A percentile compares a stretch with the other conserved stretches of the same genome.
These are phyloP conservation scores for Cucumis sativus DNA, from an alignment of 306 rosid species.

Conservation along the genomic window Cucumber_9930_V3 NC_026658.2:1851001-1851500, in stretches of 20 bases:
- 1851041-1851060: constrained; percentile 20
- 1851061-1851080: constrained; percentile 23
- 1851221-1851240: constrained; percentile 9
- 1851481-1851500: not conserved
- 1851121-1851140: not conserved
- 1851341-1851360: constrained; percentile 10
- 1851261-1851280: constrained; percentile 52
- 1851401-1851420: not conserved
- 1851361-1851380: constrained; percentile 7
- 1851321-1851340: constrained; percentile 60
- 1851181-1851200: not conserved
- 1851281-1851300: constrained; percentile 62
- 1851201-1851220: not conserved
- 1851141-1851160: not conserved
- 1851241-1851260: constrained; percentile 25
- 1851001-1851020: constrained; percentile 58
- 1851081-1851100: constrained; percentile 6
- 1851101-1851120: not conserved
- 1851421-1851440: not conserved
- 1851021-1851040: constrained; percentile 27
- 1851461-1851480: not conserved
- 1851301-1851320: constrained; percentile 59
- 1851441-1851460: not conserved
- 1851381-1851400: not conserved
- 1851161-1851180: not conserved